Base-by-base conservation (phyloP, 1,284 basidiomycete genomes). In the Marasmius tenuissimus region DNA sequence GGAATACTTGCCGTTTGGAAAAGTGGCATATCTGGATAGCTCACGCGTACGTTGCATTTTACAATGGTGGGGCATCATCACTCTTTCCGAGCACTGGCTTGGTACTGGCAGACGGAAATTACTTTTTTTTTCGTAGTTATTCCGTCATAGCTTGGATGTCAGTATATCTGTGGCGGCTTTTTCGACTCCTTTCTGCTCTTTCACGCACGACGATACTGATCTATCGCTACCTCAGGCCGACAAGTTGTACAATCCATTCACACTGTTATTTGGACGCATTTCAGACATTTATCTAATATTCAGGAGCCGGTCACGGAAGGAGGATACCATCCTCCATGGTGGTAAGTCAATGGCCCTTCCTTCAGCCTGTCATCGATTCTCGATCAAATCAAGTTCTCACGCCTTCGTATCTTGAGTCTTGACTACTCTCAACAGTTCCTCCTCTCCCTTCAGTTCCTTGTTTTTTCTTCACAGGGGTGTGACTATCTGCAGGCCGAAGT, bases 1-100 rank as follows among this genome's bases (percentile, higher is more conserved):
- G 94, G 66, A 96, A 96, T 78, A 96, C 94, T 0, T 96, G 94
- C 93, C 81, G 94, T 57, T 93, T 90, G 1, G 94, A 96, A 96
- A 73, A 77, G n/a, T n/a, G 94, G 58, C 76, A 94, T 72, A 83
- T 96, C 61, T 96, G 94, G 93, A 93, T 91, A 0, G 76, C 85
- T 56, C 93, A 96, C 78, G 94, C 94, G 48, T 96, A 95, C 72
- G 92, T 95, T 51, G 91, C 92, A n/a, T 1, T 96, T 93, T 76
- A 94, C 92, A 18, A 96, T 96, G 94, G 88, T 89, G 62, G 56
- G 78, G 71, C 45, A 53, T 57, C 42, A 16, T 56, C 54, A 66
- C 22, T 58, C 48, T 20, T 56, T 51, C 62, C n/a, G n/a, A n/a
- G n/a, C n/a, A n/a, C n/a, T n/a, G n/a, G n/a, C n/a, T n/a, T n/a